Evolutionary conservation across 495 filamentous ascomycete species (phyloP), one percentile per base, ranked within the genome.

Genomic region (Podospora pseudocomata): DNA sequence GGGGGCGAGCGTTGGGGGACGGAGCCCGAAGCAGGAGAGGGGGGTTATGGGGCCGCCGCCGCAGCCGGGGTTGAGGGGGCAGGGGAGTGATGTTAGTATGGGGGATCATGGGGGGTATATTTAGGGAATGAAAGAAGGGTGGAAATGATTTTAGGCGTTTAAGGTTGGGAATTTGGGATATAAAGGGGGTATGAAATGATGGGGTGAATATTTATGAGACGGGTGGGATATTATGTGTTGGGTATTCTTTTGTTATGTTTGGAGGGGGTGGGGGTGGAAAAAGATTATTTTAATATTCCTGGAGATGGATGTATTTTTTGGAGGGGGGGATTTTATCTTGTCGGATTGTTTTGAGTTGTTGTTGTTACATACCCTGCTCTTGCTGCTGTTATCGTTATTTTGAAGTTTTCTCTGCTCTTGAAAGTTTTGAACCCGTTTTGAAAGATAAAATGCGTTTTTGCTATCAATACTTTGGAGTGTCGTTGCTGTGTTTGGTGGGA

Each of bases 61-160:
- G 39, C 5, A 3, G 39, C 39, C 39, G 39, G 5, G 5, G 39
- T 11, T 11, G 13, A 49, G 39, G 39, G 5, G 2, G 16, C 19
- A 16, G 2, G 61, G 53, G 26, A 71, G 67, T 30, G 67, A 72
- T 65, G 61, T 72, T 11, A 69, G 67, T 56, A 72, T 68, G 70
- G 64, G 53, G n/a, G 70, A 65, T 26, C 26, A 55, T 2, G 65
- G 65, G 26, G 65, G 67, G 7, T 68, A 70, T 63, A 55, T 70
- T 49, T 70, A 39, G 57, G 27, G 23, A 4, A 19, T 62, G 5
- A 30, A 34, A 62, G 54, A 58, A 58, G 11, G 55, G 30, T 23
- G 60, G 23, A 32, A 32, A 62, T 61, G 59, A 26, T n/a, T 59
- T 59, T 13, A 1, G 39, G 39, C 26, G 19, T 59, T 27, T 59